These are phyloP conservation scores for Prunus salicina DNA, from an alignment of 306 rosid genomes.

Conservation along the genomic window DNA sequence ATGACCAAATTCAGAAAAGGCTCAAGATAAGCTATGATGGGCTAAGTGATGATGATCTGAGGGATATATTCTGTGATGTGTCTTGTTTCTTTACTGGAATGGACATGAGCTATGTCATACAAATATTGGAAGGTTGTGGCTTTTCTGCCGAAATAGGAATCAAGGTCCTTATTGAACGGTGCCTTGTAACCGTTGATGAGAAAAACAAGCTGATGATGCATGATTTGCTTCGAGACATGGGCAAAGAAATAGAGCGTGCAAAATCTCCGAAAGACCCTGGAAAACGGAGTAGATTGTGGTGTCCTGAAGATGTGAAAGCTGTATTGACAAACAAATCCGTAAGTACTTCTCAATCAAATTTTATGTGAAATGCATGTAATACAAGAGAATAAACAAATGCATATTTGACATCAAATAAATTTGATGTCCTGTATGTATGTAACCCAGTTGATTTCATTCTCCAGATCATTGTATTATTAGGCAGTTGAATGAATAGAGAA, in stretches of 20 bases:
- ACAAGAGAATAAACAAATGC: too few species aligned
- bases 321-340: background rate
- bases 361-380: background rate
- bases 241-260: slow-evolving; percentile 36
- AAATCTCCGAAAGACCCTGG: background rate
- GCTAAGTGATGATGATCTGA: background rate
- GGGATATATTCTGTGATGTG: slow-evolving; percentile 38
- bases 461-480: background rate
- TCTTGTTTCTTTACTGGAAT: slow-evolving; percentile 38
- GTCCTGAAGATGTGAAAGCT: background rate
- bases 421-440: too few species aligned
- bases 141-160: slow-evolving; percentile 28
- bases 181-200: slow-evolving; percentile 18
- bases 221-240: slow-evolving; percentile 38
- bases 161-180: slow-evolving; percentile 21
- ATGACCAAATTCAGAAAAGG: slow-evolving; percentile 13
- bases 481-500: too few species aligned
- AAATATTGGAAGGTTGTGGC: slow-evolving; percentile 37
- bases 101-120: slow-evolving; percentile 18
- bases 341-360: background rate
- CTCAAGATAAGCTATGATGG: slow-evolving; percentile 28
- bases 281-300: slow-evolving; percentile 11
- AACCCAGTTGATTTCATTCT: background rate
- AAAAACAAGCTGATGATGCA: slow-evolving; percentile 9
- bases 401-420: too few species aligned